These are phyloP conservation scores for Takashimella tepidaria DNA, from an alignment of 1,284 basidiomycete species.

Conservation along the genomic window DNA sequence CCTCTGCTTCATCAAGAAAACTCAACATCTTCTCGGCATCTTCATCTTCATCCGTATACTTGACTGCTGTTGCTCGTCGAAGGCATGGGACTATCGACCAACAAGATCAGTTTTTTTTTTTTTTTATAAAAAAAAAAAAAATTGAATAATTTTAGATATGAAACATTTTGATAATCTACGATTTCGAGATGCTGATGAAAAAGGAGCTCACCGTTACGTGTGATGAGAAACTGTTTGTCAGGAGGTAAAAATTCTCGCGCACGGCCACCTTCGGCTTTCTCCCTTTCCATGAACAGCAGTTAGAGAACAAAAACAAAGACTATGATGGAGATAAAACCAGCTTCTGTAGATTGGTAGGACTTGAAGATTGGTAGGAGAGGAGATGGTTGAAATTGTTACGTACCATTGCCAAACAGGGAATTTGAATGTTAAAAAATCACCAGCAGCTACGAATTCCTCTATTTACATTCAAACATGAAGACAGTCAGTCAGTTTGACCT, in stretches of 20 bases:
- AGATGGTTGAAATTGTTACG: conserved; percentile 31
- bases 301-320: too few species aligned
- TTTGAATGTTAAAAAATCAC: conserved; percentile 91
- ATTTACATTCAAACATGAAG: conserved; percentile 15
- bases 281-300: too few species aligned
- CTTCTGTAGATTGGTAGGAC: conserved; percentile 3
- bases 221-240: conserved; percentile 95
- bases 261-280: conserved; percentile 78
- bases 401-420: conserved; percentile 93
- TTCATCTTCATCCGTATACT: conserved; percentile 90
- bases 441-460: conserved; percentile 95
- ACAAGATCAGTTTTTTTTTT: too few species aligned
- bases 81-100: conserved; percentile 69
- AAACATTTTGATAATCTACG: too few species aligned
- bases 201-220: conserved; percentile 59
- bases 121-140: too few species aligned
- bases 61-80: conserved; percentile 80
- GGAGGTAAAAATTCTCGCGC: conserved; percentile 83
- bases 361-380: neutral
- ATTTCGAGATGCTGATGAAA: neutral
- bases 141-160: too few species aligned
- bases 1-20: conserved; percentile 47
- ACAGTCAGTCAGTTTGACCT: too few species aligned
- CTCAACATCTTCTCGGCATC: conserved; percentile 80
- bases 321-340: too few species aligned